Conservation (phyloP, 2,329 filamentous ascomycete species). For the Magnaporthiopsis incrustans region DNA sequence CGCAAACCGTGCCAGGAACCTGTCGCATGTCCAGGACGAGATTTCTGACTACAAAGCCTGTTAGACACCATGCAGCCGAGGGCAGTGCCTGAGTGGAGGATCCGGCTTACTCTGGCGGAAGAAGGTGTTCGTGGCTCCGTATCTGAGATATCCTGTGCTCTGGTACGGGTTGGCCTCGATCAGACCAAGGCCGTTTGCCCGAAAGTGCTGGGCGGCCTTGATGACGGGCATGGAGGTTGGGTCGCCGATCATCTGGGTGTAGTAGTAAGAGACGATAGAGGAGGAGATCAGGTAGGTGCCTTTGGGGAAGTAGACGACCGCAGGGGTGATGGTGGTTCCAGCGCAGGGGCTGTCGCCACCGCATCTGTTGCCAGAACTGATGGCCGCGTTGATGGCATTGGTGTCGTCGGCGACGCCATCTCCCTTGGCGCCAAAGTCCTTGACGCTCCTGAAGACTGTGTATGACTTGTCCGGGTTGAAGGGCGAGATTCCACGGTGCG, state of each 20-base stretch:
- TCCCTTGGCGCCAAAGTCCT: constrained; percentile 20
- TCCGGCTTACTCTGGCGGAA: constrained; percentile 33
- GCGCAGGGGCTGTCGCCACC: constrained; percentile 26
- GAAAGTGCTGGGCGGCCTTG: constrained; percentile 42
- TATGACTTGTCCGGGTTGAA: constrained; percentile 36
- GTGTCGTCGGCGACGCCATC: constrained; percentile 45
- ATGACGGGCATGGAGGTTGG: constrained; percentile 46
- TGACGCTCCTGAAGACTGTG: constrained; percentile 39
- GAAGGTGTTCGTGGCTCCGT: constrained; percentile 50
- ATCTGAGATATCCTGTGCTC: constrained; percentile 31
- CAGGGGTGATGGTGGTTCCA: constrained; percentile 28
- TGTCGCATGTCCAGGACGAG: constrained; percentile 46
- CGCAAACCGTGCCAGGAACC: constrained; percentile 39
- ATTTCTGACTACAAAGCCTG: constrained; percentile 49
- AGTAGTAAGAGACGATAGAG: constrained; percentile 69
- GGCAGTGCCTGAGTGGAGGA: background rate
- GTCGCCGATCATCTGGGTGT: constrained; percentile 71
- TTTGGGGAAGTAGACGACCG: constrained; percentile 33
- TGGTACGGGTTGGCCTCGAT: constrained; percentile 41
- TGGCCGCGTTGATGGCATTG: constrained; percentile 42
- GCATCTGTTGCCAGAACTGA: constrained; percentile 35
- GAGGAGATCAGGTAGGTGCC: constrained; percentile 60
- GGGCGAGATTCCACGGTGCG: constrained; percentile 37
- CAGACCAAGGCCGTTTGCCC: constrained; percentile 29
- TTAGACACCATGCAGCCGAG: constrained; percentile 71